Evolutionary conservation across 108 stramenopile species (phyloP).

Genomic region (Nitzschia inconspicua): DNA sequence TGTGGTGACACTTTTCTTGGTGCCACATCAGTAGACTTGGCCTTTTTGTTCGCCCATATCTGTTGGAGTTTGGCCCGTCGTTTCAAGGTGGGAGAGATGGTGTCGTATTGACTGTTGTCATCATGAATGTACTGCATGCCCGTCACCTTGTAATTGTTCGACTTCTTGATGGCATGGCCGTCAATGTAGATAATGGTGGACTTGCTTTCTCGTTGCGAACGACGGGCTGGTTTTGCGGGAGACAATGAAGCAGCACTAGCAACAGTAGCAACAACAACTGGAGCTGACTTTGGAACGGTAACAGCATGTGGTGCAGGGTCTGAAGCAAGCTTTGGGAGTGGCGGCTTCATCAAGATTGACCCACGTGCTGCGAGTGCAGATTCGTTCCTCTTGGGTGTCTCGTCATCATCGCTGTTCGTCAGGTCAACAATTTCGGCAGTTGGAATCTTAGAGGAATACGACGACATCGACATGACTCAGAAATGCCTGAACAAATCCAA

Average conservation of each 20-base stretch:
- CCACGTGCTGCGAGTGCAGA: too few species aligned
- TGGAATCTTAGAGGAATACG: too few species aligned
- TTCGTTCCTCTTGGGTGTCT: too few species aligned
- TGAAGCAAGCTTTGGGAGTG: too few species aligned
- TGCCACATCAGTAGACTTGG: not conserved
- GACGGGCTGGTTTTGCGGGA: conserved; percentile 18
- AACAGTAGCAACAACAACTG: not conserved
- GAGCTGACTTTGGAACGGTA: not conserved
- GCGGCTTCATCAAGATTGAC: too few species aligned
- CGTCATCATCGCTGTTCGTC: too few species aligned
- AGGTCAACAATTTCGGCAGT: too few species aligned
- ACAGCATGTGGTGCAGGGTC: not conserved
- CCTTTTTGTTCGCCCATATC: not conserved
- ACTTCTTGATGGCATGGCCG: conserved; percentile 47
- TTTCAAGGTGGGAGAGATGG: conserved; percentile 16
- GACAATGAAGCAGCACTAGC: not conserved
- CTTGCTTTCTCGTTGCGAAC: conserved; percentile 38
- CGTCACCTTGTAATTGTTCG: conserved; percentile 52
- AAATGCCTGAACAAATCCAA: too few species aligned
- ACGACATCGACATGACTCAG: too few species aligned
- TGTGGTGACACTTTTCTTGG: not conserved
- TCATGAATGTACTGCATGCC: conserved; percentile 38
- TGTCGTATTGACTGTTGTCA: conserved; percentile 19
- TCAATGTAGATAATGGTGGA: conserved; percentile 47
- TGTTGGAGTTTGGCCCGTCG: not conserved